These are phyloP conservation scores for Mortierella claussenii DNA, from an alignment of 192 early-diverging fungal species.

Conservation along the genomic window DNA sequence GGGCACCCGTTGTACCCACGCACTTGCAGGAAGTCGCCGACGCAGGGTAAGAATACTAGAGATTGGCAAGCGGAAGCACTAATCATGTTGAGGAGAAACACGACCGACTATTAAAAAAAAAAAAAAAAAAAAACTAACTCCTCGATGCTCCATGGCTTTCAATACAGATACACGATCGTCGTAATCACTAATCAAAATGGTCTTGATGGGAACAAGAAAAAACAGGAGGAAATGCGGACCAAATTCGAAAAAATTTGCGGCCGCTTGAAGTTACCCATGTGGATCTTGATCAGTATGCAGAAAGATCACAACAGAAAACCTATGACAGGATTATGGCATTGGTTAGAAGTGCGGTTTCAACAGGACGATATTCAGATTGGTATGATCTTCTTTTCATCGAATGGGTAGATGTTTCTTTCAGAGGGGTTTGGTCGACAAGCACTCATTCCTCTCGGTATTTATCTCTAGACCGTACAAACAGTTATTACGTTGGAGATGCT, in stretches of 20 bases:
- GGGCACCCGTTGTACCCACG: slow-evolving; percentile 65
- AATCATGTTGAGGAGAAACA: too few relatives aligned
- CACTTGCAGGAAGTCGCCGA: slow-evolving; percentile 68
- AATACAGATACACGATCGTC: slow-evolving; percentile 73
- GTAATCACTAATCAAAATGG: slow-evolving; percentile 83
- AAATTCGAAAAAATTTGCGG: slow-evolving; percentile 58
- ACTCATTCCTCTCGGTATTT: too few relatives aligned
- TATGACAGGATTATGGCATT: slow-evolving; percentile 75
- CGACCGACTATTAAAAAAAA: too few relatives aligned
- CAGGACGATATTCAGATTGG: slow-evolving; percentile 57
- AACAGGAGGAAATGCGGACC: slow-evolving; percentile 59
- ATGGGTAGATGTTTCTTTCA: neutral
- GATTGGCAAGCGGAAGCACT: too few relatives aligned
- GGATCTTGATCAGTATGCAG: slow-evolving; percentile 74
- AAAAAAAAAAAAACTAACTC: too few relatives aligned
- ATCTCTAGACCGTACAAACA: slow-evolving; percentile 60
- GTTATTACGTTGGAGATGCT: slow-evolving; percentile 95
- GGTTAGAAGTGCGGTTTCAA: slow-evolving; percentile 52
- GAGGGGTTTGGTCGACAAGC: too few relatives aligned
- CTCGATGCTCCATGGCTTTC: too few relatives aligned
- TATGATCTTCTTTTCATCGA: slow-evolving; percentile 5
- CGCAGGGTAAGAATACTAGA: slow-evolving; percentile 59
- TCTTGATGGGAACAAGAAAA: slow-evolving; percentile 47
- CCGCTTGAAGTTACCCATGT: slow-evolving; percentile 67
- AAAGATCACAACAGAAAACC: slow-evolving; percentile 83